These are phyloP conservation scores for Prunus mume DNA, from an alignment of 306 rosid genomes.

Conservation along the genomic window DNA sequence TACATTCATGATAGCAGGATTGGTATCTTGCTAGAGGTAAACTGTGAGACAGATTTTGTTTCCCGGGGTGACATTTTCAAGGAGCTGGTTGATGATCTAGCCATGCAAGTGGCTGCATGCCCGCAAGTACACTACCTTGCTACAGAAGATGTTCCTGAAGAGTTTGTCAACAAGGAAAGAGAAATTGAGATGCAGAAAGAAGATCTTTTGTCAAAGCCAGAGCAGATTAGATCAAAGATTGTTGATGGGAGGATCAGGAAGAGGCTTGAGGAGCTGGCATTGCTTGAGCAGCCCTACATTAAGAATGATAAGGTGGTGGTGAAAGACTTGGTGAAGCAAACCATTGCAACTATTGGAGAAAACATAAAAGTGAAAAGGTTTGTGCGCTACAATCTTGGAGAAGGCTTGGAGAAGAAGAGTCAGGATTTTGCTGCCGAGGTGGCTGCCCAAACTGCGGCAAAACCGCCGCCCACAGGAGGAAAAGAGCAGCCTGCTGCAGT, in stretches of 20 bases:
- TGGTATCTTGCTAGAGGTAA: conserved; percentile 82
- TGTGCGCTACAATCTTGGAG: conserved; percentile 91
- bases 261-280: conserved; percentile 86
- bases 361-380: conserved; percentile 93
- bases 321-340: conserved; percentile 91
- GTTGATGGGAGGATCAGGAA: conserved; percentile 93
- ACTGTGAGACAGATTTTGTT: conserved; percentile 98
- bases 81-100: conserved; percentile 93
- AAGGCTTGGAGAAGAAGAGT: conserved; percentile 95
- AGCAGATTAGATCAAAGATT: conserved; percentile 85
- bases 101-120: conserved; percentile 99
- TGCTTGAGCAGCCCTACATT: conserved; percentile 95
- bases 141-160: conserved; percentile 83
- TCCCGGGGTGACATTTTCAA: conserved; percentile 90
- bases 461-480: conserved; percentile 39
- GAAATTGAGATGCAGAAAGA: conserved; percentile 98
- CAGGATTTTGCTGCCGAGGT: conserved; percentile 99
- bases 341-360: conserved; percentile 91
- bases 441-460: conserved; percentile 94
- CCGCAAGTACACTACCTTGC: conserved; percentile 78
- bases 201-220: conserved; percentile 88
- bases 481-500: conserved; percentile 52
- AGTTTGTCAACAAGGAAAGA: conserved; percentile 72
- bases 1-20: conserved; percentile 93
- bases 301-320: conserved; percentile 82